Percentiles rank a stretch among this genome's conserved stretches.
These are phyloP conservation scores for Cladosporium oxysporum DNA, from an alignment of 2,329 filamentous ascomycete genomes.

Conservation along the genomic window DNA sequence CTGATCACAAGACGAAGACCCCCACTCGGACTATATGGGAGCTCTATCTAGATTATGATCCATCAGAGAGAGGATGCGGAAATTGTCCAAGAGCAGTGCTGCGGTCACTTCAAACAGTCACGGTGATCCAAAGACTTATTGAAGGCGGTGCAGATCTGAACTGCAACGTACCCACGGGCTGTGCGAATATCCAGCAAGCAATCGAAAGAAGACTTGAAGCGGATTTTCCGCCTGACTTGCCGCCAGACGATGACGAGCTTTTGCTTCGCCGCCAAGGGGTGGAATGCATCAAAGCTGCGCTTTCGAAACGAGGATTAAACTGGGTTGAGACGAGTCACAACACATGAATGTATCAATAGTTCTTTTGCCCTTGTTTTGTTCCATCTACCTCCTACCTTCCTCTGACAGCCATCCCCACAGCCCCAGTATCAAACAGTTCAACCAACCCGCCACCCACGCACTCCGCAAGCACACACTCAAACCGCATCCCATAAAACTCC, in stretches of 20 bases:
- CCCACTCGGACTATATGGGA: no score
- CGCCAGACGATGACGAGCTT: no score
- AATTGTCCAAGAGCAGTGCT: no score
- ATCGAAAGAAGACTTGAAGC: background rate
- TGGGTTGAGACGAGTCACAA: background rate
- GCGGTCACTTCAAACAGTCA: no score
- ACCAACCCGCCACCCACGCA: conserved; percentile 69
- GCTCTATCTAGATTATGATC: no score
- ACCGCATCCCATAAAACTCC: conserved; percentile 67
- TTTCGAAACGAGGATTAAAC: background rate
- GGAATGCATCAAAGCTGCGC: background rate
- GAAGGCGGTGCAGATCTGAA: background rate
- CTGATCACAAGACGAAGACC: no score
- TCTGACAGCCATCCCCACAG: conserved; percentile 66
- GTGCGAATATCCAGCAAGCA: background rate
- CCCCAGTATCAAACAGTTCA: conserved; percentile 73
- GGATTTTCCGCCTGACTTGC: no score
- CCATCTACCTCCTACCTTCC: conserved; percentile 22
- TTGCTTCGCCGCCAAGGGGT: no score
- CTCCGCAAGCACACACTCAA: conserved; percentile 71
- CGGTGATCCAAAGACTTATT: background rate
- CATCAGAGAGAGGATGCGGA: no score
- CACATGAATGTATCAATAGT: background rate
- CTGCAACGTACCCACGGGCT: background rate
- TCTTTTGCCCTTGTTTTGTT: no score